phyloP scores from a whole-genome alignment of 129 eudicot species.

The Lonicera japonica region DNA sequence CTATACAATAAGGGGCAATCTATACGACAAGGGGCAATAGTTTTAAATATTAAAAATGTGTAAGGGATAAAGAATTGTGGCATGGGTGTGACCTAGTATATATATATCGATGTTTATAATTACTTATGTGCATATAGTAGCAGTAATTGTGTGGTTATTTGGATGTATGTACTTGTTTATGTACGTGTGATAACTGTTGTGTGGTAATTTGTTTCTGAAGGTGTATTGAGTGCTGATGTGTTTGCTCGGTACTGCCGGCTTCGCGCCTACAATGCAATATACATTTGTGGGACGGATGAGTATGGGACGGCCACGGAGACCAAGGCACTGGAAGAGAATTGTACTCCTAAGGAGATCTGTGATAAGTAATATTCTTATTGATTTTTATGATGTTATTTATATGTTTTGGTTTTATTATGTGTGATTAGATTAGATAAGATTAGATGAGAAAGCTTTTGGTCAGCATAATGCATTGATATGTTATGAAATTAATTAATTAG shows the following conservation, averaged over 20 bases:
- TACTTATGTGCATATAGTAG: no score
- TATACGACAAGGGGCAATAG: no score
- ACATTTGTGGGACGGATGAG: slow-evolving; percentile 93
- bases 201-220: slow-evolving; percentile 15
- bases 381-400: not conserved
- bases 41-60: no score
- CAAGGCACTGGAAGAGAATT: slow-evolving; percentile 88
- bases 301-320: slow-evolving; percentile 96
- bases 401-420: not conserved
- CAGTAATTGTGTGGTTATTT: not conserved
- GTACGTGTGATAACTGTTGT: not conserved
- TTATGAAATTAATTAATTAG: not conserved
- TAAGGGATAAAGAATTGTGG: no score
- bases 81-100: no score
- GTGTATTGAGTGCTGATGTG: slow-evolving; percentile 99
- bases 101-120: no score
- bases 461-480: not conserved
- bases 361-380: slow-evolving; percentile 53
- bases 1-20: no score
- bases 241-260: slow-evolving; percentile 80
- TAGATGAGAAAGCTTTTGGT: not conserved
- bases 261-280: slow-evolving; percentile 68
- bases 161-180: not conserved
- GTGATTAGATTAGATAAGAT: not conserved
- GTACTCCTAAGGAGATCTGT: slow-evolving; percentile 73